These are phyloP conservation scores for Ceratobasidium sp. DNA, from an alignment of 1,284 basidiomycete species.

Conservation along the genomic window DNA sequence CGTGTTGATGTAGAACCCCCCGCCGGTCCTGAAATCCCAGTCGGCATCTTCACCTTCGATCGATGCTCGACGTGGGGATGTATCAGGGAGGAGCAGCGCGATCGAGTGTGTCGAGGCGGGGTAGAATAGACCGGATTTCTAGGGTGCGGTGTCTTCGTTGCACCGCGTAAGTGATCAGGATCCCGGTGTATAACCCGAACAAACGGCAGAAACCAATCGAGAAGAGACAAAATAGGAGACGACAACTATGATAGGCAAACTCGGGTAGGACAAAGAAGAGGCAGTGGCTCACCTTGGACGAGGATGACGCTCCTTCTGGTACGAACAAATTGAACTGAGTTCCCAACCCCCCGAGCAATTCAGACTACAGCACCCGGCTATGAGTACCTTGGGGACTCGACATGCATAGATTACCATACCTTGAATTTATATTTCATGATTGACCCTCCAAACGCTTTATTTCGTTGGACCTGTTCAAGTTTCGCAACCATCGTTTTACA, in stretches of 20 bases:
- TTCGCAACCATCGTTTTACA: constrained; percentile 35
- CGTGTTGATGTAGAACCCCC: constrained; percentile 94
- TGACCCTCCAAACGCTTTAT: constrained; percentile 81
- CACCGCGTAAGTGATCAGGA: no score
- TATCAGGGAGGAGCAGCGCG: constrained; percentile 95
- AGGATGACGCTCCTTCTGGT: constrained; percentile 66
- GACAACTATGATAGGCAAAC: background rate
- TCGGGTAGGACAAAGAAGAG: background rate
- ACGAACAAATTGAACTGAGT: constrained; percentile 93
- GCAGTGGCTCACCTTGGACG: constrained; percentile 20
- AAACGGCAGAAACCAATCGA: no score
- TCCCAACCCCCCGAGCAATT: constrained; percentile 79
- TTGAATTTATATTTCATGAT: constrained; percentile 90
- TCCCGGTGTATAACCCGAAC: no score
- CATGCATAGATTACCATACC: constrained; percentile 55
- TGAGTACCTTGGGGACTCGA: constrained; percentile 8
- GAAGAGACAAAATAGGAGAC: no score
- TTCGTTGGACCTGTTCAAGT: constrained; percentile 67
- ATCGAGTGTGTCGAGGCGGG: constrained; percentile 85
- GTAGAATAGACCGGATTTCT: constrained; percentile 87
- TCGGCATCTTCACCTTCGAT: constrained; percentile 82
- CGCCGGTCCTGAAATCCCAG: constrained; percentile 94
- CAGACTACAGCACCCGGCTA: constrained; percentile 59
- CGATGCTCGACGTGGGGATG: constrained; percentile 92
- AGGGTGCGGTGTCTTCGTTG: constrained; percentile 95